Percentiles rank a stretch among this genome's conserved stretches.
These are phyloP conservation scores for Aspergillus udagawae DNA, from an alignment of 2,329 filamentous ascomycete species.

Conservation along the genomic window DNA sequence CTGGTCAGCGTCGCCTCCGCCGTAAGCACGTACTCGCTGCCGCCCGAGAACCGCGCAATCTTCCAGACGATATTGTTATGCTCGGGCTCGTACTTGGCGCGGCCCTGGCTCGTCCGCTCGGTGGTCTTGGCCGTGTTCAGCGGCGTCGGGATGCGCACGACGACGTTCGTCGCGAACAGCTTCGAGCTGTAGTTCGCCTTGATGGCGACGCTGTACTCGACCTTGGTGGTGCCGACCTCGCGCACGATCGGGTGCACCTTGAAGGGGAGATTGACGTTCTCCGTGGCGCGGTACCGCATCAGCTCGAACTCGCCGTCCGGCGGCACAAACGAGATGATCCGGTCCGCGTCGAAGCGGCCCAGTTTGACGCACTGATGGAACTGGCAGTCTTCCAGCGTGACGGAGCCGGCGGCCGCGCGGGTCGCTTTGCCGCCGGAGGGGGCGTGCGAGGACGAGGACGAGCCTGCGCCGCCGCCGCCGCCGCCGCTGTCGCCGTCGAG, in stretches of 20 bases:
- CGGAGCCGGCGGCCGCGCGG: slow-evolving; percentile 89
- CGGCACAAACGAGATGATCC: slow-evolving; percentile 95
- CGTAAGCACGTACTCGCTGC: slow-evolving; percentile 90
- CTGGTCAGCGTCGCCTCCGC: slow-evolving; percentile 89
- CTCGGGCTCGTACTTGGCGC: slow-evolving; percentile 96
- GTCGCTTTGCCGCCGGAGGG: slow-evolving; percentile 70
- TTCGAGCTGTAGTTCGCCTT: slow-evolving; percentile 96
- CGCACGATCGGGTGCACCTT: slow-evolving; percentile 99
- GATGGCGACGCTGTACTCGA: slow-evolving; percentile 97
- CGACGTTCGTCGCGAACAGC: slow-evolving; percentile 93
- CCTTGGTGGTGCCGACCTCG: slow-evolving; percentile 92
- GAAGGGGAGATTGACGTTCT: slow-evolving; percentile 98
- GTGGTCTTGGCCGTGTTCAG: slow-evolving; percentile 94
- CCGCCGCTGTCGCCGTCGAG: slow-evolving; percentile 68
- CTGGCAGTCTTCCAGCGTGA: slow-evolving; percentile 95
- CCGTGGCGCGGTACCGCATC: slow-evolving; percentile 96
- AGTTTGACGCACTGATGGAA: slow-evolving; percentile 99
- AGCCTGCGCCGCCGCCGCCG: slow-evolving; percentile 58
- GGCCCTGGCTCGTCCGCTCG: slow-evolving; percentile 89
- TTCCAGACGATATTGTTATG: slow-evolving; percentile 99
- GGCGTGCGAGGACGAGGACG: slow-evolving; percentile 60
- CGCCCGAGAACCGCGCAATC: slow-evolving; percentile 96
- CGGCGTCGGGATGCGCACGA: slow-evolving; percentile 90
- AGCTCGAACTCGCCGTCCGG: slow-evolving; percentile 98
- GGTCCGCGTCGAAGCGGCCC: slow-evolving; percentile 91